These are phyloP conservation scores for Penicillium olsonii DNA, from an alignment of 2,329 filamentous ascomycete species.

Conservation along the genomic window DNA sequence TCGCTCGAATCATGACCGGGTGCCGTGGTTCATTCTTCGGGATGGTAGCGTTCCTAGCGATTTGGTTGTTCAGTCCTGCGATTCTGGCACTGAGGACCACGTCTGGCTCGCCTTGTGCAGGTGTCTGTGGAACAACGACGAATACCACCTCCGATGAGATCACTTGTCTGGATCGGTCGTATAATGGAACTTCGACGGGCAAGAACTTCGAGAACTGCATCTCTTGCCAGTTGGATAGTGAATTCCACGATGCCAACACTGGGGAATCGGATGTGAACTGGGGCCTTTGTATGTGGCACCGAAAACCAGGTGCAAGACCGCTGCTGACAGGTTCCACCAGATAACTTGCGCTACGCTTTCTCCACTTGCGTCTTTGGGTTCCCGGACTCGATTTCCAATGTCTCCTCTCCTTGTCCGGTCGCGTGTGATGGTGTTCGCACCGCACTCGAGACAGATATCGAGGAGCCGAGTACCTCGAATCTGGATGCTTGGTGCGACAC, in stretches of 20 bases:
- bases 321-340: constrained; percentile 25
- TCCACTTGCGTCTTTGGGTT: constrained; percentile 47
- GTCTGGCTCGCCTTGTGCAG: constrained; percentile 41
- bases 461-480: constrained; percentile 29
- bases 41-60: constrained; percentile 17
- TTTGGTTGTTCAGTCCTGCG: constrained; percentile 21
- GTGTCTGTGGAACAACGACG: constrained; percentile 31
- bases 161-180: constrained; percentile 43
- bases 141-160: constrained; percentile 46
- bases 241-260: constrained; percentile 32
- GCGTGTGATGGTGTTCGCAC: constrained; percentile 38
- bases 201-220: constrained; percentile 43
- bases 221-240: constrained; percentile 44
- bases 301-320: not conserved
- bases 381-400: constrained; percentile 37
- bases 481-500: constrained; percentile 42
- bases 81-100: constrained; percentile 34
- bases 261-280: constrained; percentile 48
- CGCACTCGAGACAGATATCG: constrained; percentile 35
- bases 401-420: constrained; percentile 49
- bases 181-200: constrained; percentile 35
- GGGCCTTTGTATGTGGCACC: constrained; percentile 45
- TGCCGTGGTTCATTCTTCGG: constrained; percentile 13
- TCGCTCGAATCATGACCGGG: constrained; percentile 21
- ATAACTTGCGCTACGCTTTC: constrained; percentile 49